These are phyloP conservation scores for Canavalia gladiata DNA, from an alignment of 306 rosid genomes.

Conservation along the genomic window DNA sequence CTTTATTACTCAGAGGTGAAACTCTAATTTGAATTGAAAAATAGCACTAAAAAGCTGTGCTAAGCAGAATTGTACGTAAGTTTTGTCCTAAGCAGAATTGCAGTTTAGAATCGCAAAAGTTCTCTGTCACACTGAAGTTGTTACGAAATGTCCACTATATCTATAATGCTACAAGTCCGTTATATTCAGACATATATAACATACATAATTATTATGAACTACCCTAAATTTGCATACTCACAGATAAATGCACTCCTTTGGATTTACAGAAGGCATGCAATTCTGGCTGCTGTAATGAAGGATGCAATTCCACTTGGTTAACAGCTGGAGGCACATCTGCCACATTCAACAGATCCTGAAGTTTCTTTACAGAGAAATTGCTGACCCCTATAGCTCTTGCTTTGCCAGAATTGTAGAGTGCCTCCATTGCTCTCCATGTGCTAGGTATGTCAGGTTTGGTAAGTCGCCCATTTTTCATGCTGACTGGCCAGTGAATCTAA, in stretches of 20 bases:
- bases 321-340: constrained; percentile 62
- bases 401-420: constrained; percentile 63
- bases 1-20: too few species aligned
- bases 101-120: neutral
- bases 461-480: constrained; percentile 60
- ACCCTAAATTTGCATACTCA: constrained; percentile 50
- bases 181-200: constrained; percentile 4
- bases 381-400: constrained; percentile 73
- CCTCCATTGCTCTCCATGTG: constrained; percentile 79
- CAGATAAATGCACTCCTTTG: constrained; percentile 63
- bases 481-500: constrained; percentile 76
- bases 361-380: constrained; percentile 71
- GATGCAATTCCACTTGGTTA: constrained; percentile 69
- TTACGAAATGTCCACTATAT: neutral
- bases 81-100: neutral
- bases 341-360: constrained; percentile 56
- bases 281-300: constrained; percentile 53
- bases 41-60: too few species aligned
- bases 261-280: constrained; percentile 58
- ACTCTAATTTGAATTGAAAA: too few species aligned
- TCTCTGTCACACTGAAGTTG: neutral
- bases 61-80: too few species aligned
- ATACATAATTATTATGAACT: neutral
- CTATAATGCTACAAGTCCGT: constrained; percentile 1
- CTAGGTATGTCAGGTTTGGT: constrained; percentile 60